Evolutionary conservation across 805 yeast species (phyloP).

Genomic region (Zygoascus tannicola): DNA sequence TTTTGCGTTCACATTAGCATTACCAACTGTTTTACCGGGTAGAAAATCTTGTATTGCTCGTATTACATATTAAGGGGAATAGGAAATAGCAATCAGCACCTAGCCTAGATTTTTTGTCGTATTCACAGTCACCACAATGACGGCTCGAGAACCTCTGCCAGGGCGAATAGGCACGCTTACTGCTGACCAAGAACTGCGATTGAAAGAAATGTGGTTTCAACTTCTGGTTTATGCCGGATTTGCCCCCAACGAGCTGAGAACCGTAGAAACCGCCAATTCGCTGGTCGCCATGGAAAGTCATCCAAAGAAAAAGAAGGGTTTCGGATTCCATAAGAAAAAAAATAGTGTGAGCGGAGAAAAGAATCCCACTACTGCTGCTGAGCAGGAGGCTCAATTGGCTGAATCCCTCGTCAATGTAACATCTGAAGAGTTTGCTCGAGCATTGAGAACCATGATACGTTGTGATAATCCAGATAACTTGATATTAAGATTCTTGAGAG

Average conservation of each 20-base stretch:
- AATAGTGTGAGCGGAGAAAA: constrained; percentile 8
- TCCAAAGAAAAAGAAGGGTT: constrained; percentile 20
- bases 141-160: not conserved
- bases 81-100: too few relatives aligned
- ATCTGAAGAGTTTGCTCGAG: constrained; percentile 40
- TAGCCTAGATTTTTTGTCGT: too few relatives aligned
- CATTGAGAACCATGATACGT: constrained; percentile 54
- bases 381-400: constrained; percentile 29
- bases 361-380: constrained; percentile 5
- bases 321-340: constrained; percentile 23
- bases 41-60: too few relatives aligned
- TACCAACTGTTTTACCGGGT: too few relatives aligned
- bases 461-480: constrained; percentile 77
- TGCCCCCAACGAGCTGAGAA: constrained; percentile 20
- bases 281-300: constrained; percentile 15
- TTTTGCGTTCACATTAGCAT: too few relatives aligned
- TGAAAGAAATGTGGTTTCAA: constrained; percentile 33
- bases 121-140: too few relatives aligned
- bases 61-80: too few relatives aligned
- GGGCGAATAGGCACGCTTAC: constrained; percentile 33
- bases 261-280: constrained; percentile 9
- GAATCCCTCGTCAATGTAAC: constrained; percentile 43
- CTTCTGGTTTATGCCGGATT: constrained; percentile 19
- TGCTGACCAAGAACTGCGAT: constrained; percentile 29
- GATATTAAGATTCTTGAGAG: constrained; percentile 67